These are phyloP conservation scores for Gloeophyllum trabeum DNA, from an alignment of 768 basidiomycete genomes.

Conservation along the genomic window DNA sequence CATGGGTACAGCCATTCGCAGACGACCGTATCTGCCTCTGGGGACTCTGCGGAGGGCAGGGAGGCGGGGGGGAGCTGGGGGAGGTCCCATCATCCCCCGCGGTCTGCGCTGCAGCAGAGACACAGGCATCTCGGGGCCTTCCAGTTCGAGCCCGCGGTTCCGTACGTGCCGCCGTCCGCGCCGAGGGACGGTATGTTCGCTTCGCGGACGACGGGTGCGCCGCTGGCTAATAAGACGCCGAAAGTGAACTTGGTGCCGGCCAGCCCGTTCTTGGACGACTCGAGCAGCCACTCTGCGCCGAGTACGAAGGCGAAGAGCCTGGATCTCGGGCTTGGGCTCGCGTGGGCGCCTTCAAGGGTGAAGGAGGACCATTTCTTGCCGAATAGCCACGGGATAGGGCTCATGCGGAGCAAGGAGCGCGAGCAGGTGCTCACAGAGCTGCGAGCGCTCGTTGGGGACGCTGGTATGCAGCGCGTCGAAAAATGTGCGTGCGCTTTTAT, in stretches of 20 bases:
- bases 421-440: conserved; percentile 2
- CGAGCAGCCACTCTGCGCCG: not conserved
- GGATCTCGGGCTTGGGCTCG: conserved; percentile 56
- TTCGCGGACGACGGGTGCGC: not conserved
- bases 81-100: not conserved
- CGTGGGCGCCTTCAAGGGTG: conserved; percentile 63
- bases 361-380: conserved; percentile 51
- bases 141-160: conserved; percentile 6
- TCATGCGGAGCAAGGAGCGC: conserved; percentile 12
- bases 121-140: not conserved
- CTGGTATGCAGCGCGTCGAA: conserved; percentile 35
- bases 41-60: not conserved
- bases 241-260: not conserved
- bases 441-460: conserved; percentile 14
- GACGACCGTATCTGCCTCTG: not conserved
- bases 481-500: conserved; percentile 37
- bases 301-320: conserved; percentile 37
- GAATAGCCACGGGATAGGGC: conserved; percentile 6
- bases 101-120: not conserved
- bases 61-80: not conserved
- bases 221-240: not conserved
- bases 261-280: not conserved
- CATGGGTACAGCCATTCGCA: no score
- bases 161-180: conserved; percentile 12
- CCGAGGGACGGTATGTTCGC: no score